Base-by-base conservation (phyloP, 768 basidiomycete species). In the Termitomyces sp. region DNA sequence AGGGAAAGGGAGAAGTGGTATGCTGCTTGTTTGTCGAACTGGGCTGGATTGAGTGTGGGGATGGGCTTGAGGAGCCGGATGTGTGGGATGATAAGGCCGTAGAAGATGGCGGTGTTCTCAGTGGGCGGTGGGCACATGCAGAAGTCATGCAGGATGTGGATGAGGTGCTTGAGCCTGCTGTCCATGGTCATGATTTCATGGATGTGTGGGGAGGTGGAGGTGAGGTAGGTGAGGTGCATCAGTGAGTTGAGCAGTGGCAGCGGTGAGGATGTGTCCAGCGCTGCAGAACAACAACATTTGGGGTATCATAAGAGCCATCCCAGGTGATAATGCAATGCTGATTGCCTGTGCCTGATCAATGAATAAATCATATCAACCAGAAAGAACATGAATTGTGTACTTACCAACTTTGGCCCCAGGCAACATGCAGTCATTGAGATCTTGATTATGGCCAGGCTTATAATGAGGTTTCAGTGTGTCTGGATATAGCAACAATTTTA, bases 131-230 rank as follows among this genome's bases (percentile, higher is more conserved):
- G 92, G 63, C 82, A 87, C 24, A 92, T 75, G 73, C 93, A 94
- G 67, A 92, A 93, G 63, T 95, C 92, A 68, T 91, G 91, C 11
- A 96, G 81, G 64, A 99, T 93, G 60, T 91, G 86, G 15, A 98
- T 91, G 35, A 99, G 88, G 15, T 96, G 89, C 71, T 99, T 97
- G 18, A 99, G 86, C 1, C 97, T 97, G 51, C 97, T 97, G 70
- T 98, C 96, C 84, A 91, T 89, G 33, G 95, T 96, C 85, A 99
- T 92, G 67, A 97, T 98, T 76, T 99, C 97, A 61, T 96, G 89
- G 76, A 99, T 98, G 58, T 95, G 88, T 2, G 97, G 96, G 0
- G 96, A 97, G 7, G 97, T 98, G 1, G 94, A 94, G 8, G 96
- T 98, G 65, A 99, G 90, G 76, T 97, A 96, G 54, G 92, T 91